A percentile compares a stretch with the other conserved stretches of the same genome.
phyloP scores from a whole-genome alignment of 2,329 filamentous ascomycete genomes.

The Macrophomina tecta region DNA sequence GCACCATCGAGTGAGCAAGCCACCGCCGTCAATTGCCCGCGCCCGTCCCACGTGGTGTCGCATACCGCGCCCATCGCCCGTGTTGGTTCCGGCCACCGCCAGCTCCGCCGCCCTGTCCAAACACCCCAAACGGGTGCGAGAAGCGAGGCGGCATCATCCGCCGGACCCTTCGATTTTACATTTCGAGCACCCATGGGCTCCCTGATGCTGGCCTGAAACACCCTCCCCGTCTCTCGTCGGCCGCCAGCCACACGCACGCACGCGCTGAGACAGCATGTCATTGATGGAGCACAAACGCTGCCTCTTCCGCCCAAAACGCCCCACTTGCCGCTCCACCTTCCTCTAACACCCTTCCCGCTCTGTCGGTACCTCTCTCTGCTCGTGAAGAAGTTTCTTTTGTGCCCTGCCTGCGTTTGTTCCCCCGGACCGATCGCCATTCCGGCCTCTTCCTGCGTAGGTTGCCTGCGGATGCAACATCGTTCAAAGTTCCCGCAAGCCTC shows the following conservation, averaged over 20 bases:
- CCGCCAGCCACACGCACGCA: neutral
- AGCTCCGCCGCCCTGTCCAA: neutral
- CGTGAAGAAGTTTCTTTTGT: neutral
- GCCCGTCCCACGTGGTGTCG: conserved; percentile 7
- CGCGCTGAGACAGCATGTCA: conserved; percentile 6
- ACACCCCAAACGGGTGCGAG: neutral
- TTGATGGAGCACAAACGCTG: conserved; percentile 4
- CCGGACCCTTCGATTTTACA: neutral
- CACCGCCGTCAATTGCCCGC: conserved; percentile 12
- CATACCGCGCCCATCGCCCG: too few relatives aligned
- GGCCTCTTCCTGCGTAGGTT: neutral
- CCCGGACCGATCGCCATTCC: neutral
- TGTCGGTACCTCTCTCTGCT: neutral
- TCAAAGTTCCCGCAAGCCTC: neutral
- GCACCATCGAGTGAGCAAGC: neutral
- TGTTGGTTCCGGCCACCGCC: neutral
- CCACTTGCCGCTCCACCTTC: conserved; percentile 5
- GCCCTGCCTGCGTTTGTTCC: neutral
- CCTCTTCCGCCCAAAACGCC: neutral
- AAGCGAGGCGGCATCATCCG: neutral
- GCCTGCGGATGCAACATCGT: neutral
- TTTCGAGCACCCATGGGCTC: neutral
- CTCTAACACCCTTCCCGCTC: neutral
- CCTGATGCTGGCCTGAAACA: conserved; percentile 6
- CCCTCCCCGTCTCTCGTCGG: neutral